Evolutionary conservation across 2,329 filamentous ascomycete genomes (phyloP).

Genomic region (Nemania sp.): DNA sequence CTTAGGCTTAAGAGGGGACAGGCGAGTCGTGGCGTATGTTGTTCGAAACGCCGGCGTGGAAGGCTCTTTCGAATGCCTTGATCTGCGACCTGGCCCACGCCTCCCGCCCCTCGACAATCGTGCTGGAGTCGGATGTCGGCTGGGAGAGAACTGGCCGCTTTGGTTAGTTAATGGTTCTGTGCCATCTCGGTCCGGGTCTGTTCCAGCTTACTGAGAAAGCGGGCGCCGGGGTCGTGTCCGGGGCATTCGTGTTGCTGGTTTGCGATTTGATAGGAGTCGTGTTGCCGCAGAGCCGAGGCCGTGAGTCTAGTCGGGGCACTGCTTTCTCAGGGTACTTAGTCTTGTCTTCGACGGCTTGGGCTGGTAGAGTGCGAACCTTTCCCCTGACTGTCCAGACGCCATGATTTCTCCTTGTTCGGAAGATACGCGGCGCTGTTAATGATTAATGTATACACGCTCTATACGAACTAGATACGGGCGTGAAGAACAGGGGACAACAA

Average conservation of each 20-base stretch:
- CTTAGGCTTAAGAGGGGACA: too few relatives aligned
- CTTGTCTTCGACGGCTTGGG: background rate
- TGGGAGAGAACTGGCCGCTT: background rate
- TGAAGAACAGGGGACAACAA: background rate
- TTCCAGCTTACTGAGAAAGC: slow-evolving; percentile 9
- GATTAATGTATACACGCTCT: background rate
- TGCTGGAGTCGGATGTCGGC: background rate
- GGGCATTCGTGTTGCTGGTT: background rate
- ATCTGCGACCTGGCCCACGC: slow-evolving; percentile 12
- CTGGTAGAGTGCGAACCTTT: background rate
- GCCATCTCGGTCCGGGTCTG: too few relatives aligned
- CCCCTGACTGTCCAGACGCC: background rate
- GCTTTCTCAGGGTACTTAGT: background rate
- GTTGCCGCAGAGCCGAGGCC: background rate
- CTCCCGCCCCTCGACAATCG: background rate
- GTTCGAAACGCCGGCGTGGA: too few relatives aligned
- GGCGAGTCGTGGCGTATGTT: too few relatives aligned
- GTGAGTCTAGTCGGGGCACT: background rate
- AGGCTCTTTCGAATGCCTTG: slow-evolving; percentile 8
- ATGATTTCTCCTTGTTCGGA: background rate
- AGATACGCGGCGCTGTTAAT: background rate
- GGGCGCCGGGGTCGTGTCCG: background rate
- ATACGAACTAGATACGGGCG: background rate
- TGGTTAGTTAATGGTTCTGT: background rate
- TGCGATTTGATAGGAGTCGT: background rate